Evolutionary conservation across 2,329 filamentous ascomycete species (phyloP), one percentile per base, ranked within the genome.

Genomic region (Cryphonectria carpinicola): DNA sequence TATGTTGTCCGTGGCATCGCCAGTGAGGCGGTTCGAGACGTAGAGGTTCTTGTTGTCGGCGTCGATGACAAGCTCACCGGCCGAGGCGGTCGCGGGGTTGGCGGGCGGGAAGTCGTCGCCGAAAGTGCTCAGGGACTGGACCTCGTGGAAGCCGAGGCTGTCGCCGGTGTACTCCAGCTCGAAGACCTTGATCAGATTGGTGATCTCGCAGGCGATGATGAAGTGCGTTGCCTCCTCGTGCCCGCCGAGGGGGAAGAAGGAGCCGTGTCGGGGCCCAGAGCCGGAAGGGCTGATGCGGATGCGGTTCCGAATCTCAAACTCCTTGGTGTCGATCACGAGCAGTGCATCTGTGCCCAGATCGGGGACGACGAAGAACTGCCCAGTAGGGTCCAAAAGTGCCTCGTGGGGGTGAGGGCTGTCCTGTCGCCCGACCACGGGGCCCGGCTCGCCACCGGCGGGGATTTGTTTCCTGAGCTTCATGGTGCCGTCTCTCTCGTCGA

Each of bases 271-370:
- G 4, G 86, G 86, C 0, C 85, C 85, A 54, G 81, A 82, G 70
- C 82, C 83, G 14, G 79, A 74, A 14, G 80, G 78, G 32, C 74
- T 73, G 69, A 84, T 77, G 7, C 73, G 63, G 54, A 81, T 75
- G 58, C 74, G 76, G 75, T 77, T 80, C 46, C 77, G 77, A 58
- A 86, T 75, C 8, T 78, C 76, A 74, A 79, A 86, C 22, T 77
- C 75, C 67, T 84, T 82, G 68, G 80, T 78, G 79, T 86, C 83
- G 49, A 87, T 76, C 68, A 87, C 74, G 49, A 85, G 73, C 46
- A 87, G 74, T n/a, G 78, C 76, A 77, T 87, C 84, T 43, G 81
- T 83, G 71, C 85, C 86, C 14, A 87, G 82, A 74, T 87, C 84
- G 71, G 82, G 82, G 68, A 85, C 79, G 69, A 82, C 79, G 74